Evolutionary conservation across 257 asterid genomes (phyloP).

Genomic region (Gynochthodes officinalis): DNA sequence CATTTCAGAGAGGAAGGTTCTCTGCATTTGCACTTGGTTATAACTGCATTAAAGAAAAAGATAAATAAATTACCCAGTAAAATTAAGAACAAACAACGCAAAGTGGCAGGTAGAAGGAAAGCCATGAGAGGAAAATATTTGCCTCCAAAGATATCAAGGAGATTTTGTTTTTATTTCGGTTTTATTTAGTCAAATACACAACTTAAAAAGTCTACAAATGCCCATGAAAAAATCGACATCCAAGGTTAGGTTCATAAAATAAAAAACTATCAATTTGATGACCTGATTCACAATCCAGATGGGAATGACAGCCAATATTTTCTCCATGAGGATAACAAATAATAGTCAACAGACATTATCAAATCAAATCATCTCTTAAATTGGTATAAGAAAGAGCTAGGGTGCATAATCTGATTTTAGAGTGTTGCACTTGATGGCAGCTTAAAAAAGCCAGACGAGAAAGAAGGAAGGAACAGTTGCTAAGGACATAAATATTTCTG

Average conservation of each 20-base stretch:
- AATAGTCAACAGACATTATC: background rate
- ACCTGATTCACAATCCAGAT: too few species aligned
- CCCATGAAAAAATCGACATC: too few species aligned
- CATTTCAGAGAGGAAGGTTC: background rate
- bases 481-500: background rate
- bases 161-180: background rate
- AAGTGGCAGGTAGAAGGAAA: background rate
- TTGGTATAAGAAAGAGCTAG: background rate
- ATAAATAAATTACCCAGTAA: background rate
- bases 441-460: background rate
- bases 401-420: background rate
- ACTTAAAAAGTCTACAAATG: too few species aligned
- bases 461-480: conserved; percentile 4
- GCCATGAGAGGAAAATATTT: too few species aligned
- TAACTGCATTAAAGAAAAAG: background rate
- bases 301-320: too few species aligned
- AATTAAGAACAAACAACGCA: background rate
- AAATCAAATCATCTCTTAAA: background rate
- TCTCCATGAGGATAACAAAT: background rate
- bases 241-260: too few species aligned
- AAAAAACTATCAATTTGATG: too few species aligned
- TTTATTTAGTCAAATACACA: too few species aligned
- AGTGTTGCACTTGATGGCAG: background rate
- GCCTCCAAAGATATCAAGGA: background rate
- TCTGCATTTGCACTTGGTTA: background rate